A percentile compares a stretch with the other conserved stretches of the same genome.
These are phyloP conservation scores for Dalbergia oliveri DNA, from an alignment of 306 rosid genomes.

Conservation along the genomic window DNA sequence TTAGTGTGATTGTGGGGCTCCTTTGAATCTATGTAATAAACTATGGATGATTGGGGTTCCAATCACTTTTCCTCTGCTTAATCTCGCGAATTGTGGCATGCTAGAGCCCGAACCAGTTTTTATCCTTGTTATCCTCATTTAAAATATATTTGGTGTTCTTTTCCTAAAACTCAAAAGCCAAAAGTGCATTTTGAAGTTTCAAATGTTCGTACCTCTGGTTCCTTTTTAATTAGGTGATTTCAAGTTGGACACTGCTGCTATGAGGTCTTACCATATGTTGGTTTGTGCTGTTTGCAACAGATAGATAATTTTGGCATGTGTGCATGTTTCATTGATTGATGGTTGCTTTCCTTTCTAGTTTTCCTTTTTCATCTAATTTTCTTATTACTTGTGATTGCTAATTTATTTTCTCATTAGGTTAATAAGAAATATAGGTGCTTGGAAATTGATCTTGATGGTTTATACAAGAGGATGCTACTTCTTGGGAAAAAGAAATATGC, in stretches of 20 bases:
- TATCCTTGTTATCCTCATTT: conserved; percentile 18
- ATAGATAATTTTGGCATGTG: conserved; percentile 26
- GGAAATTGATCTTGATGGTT: conserved; percentile 96
- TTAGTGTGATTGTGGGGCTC: conserved; percentile 23
- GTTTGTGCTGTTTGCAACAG: conserved; percentile 17
- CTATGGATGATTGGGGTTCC: conserved; percentile 41
- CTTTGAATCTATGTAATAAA: conserved; percentile 33
- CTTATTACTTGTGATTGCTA: conserved; percentile 36
- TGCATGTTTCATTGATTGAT: conserved; percentile 18
- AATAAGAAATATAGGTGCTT: conserved; percentile 90
- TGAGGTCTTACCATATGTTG: conserved; percentile 28
- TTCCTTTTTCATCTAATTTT: neutral
- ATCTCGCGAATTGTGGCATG: conserved; percentile 21
- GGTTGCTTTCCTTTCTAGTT: conserved; percentile 33
- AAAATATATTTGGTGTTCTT: conserved; percentile 6
- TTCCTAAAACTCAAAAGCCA: neutral
- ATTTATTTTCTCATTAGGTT: conserved; percentile 64
- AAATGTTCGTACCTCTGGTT: conserved; percentile 25
- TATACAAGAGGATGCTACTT: conserved; percentile 97
- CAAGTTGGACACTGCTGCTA: conserved; percentile 26
- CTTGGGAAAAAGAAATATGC: conserved; percentile 97
- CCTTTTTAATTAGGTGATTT: conserved; percentile 9
- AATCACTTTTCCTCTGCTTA: conserved; percentile 13
- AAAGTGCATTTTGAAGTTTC: conserved; percentile 35
- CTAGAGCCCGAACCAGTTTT: conserved; percentile 20